phyloP scores from a whole-genome alignment of 2,329 filamentous ascomycete genomes.

The Exophiala alcalophila region DNA sequence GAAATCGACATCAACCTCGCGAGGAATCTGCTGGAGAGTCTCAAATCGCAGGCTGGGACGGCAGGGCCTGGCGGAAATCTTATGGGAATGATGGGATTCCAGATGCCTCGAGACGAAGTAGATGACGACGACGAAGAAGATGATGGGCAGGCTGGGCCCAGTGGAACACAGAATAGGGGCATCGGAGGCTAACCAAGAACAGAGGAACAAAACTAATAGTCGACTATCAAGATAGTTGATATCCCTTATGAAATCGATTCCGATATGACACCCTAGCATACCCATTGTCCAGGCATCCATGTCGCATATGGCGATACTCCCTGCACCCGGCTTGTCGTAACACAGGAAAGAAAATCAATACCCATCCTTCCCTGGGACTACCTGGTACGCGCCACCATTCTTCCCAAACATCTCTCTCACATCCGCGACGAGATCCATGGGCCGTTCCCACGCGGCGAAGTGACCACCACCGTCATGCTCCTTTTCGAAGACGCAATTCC shows the following conservation, averaged over 20 bases:
- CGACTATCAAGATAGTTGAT: too few relatives aligned
- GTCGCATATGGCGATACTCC: too few relatives aligned
- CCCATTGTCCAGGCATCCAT: too few relatives aligned
- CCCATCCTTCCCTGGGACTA: conserved; percentile 37
- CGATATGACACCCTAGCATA: too few relatives aligned
- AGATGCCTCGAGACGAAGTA: conserved; percentile 16
- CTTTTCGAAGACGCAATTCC: conserved; percentile 47
- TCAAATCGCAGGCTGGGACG: conserved; percentile 84
- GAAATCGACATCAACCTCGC: conserved; percentile 83
- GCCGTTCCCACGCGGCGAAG: conserved; percentile 54
- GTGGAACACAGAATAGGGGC: conserved; percentile 9
- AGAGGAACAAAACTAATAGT: neutral
- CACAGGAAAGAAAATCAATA: too few relatives aligned
- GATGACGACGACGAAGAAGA: conserved; percentile 12
- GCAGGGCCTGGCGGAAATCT: conserved; percentile 85
- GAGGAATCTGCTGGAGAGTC: conserved; percentile 85
- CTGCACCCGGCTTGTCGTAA: too few relatives aligned
- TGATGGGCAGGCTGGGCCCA: conserved; percentile 17
- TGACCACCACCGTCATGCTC: conserved; percentile 50
- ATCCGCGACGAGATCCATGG: conserved; percentile 47
- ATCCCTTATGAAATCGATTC: too few relatives aligned
- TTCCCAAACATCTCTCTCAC: conserved; percentile 50
- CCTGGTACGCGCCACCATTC: conserved; percentile 38
- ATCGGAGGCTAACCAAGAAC: neutral
- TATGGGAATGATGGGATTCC: conserved; percentile 69